A percentile compares a stretch with the other conserved stretches of the same genome.
phyloP scores from a whole-genome alignment of 2,329 filamentous ascomycete genomes.

The Monosporascus cannonballus region DNA sequence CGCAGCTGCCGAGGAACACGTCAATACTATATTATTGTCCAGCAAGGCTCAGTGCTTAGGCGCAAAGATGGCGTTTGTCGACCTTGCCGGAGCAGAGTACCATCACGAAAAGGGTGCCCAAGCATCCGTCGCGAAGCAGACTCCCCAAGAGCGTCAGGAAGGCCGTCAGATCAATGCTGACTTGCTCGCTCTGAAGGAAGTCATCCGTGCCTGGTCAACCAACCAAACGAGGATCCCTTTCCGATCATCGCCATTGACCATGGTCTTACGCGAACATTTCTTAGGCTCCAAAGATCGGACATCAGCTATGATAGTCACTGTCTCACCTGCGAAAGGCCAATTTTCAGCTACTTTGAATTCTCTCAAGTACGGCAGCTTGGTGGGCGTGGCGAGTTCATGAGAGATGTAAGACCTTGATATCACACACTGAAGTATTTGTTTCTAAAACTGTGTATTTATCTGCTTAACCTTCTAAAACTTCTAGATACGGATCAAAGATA shows the following conservation, averaged over 20 bases:
- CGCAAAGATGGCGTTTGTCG: conserved; percentile 37
- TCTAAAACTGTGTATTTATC: too few species aligned
- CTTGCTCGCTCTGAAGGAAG: conserved; percentile 38
- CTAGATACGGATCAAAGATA: too few species aligned
- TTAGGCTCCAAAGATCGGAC: background rate
- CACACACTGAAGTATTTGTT: too few species aligned
- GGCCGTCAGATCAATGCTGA: conserved; percentile 39
- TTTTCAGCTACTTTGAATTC: conserved; percentile 1
- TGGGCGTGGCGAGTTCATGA: background rate
- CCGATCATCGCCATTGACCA: conserved; percentile 34
- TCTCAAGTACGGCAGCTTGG: conserved; percentile 2
- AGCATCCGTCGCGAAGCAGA: conserved; percentile 19
- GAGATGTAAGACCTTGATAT: too few species aligned
- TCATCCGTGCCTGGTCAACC: conserved; percentile 34
- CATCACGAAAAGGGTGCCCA: conserved; percentile 23
- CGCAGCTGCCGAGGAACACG: conserved; percentile 26
- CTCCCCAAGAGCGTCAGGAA: conserved; percentile 32
- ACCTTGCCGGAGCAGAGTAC: conserved; percentile 39
- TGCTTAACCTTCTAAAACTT: too few species aligned
- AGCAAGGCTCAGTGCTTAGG: conserved; percentile 26
- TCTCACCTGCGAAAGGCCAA: background rate
- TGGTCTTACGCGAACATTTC: conserved; percentile 1
- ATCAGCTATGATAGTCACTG: background rate
- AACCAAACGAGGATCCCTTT: conserved; percentile 32
- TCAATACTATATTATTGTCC: conserved; percentile 18